Evolutionary conservation across 2,329 filamentous ascomycete genomes (phyloP).

Genomic region (Colletotrichum sp.): DNA sequence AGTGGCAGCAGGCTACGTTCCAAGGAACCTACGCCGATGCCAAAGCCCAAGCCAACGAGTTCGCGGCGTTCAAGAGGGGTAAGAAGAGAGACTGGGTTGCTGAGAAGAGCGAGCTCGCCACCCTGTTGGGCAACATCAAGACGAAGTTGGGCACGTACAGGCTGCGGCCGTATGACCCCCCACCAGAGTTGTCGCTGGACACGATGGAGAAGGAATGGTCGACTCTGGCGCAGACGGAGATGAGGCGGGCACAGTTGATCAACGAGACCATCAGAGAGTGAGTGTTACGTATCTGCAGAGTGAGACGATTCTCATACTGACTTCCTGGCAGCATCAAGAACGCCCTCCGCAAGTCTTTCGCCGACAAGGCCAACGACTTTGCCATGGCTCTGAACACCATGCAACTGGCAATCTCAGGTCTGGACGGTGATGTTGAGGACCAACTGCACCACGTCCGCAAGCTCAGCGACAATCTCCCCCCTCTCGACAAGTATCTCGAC

Average conservation of each 20-base stretch:
- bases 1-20: conserved; percentile 82
- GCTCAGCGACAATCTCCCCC: conserved; percentile 83
- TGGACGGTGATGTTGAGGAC: conserved; percentile 96
- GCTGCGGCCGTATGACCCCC: conserved; percentile 88
- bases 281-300: conserved; percentile 35
- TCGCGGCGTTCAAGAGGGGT: conserved; percentile 88
- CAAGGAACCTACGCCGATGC: conserved; percentile 92
- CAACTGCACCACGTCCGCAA: conserved; percentile 87
- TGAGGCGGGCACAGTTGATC: conserved; percentile 87
- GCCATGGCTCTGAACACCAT: conserved; percentile 94
- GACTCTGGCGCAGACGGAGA: conserved; percentile 79
- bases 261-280: conserved; percentile 97
- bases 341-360: conserved; percentile 86
- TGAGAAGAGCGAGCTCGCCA: conserved; percentile 94
- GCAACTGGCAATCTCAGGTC: conserved; percentile 91
- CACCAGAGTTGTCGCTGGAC: conserved; percentile 80
- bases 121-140: conserved; percentile 95
- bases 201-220: conserved; percentile 85
- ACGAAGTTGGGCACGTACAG: conserved; percentile 97
- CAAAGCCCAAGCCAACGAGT: conserved; percentile 81
- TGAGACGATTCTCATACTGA: conserved; percentile 32
- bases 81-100: conserved; percentile 96
- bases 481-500: conserved; percentile 88
- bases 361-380: conserved; percentile 98
- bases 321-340: conserved; percentile 79